Base-by-base conservation (phyloP, 805 yeast species). In the Groenewaldozyma salmanticensis region DNA sequence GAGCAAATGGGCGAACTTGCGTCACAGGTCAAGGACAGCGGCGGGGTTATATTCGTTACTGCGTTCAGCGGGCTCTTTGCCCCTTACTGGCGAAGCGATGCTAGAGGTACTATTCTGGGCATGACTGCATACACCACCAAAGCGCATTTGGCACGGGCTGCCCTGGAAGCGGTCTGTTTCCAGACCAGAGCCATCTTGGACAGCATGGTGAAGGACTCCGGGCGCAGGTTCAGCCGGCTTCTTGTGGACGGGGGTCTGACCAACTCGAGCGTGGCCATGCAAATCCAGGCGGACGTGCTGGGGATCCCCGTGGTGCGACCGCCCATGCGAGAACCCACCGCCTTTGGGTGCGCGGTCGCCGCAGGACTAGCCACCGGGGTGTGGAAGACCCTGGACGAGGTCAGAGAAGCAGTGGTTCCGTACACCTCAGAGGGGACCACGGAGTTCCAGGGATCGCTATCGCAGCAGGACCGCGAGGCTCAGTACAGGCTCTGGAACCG, bases 191-290 rank as follows among this genome's bases (percentile, higher is more conserved):
- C 94, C 21, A 86, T 88, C 54, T 70, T 88, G 55, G 77, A 81
- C 47, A 94, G 95, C 32, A 88, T 88, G 96, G 79, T 81, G 34
- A 69, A 75, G 42, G 96, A 87, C 61, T 82, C 87, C 3, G 86
- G 84, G 40, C 74, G 75, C 9, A 67, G 42, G 7, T 46, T 49
- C 72, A 66, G 52, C 71, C 68, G 58, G 60, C 42, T 50, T 62
- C 63, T 55, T 24, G 95, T 88, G 19, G 97, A 88, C 59, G 97
- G 96, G 42, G 97, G 97, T 51, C 81, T 88, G 92, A 81, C 95
- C 18, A 76, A 82, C 52, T 85, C 95, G 16, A 80, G 81, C 55
- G 90, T 82, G 53, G 90, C 87, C 39, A 81, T 90, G 81, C 95
- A 85, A 66, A 85, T 88, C 48, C 96, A 88, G 64, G 82, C 95